Evolutionary conservation across 441 rosid species (phyloP), one percentile per base, ranked within the genome.

Genomic region (Hura crepitans): DNA sequence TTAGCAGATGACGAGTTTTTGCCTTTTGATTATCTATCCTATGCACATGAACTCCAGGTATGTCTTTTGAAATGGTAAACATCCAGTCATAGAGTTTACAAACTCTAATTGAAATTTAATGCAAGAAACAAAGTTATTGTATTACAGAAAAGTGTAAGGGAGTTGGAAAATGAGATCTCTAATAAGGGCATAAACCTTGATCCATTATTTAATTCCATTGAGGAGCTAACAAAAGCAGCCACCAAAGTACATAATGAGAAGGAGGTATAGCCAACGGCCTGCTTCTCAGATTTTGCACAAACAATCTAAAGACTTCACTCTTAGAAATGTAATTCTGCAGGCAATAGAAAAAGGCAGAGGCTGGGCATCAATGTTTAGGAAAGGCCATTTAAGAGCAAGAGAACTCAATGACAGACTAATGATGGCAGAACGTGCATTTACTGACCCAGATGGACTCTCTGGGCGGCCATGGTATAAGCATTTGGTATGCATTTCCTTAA

Each of bases 371-470:
- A 53, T 70, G 37, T 57, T 81, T 74, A 82, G 76, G 74, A 82
- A 57, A 31, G 75, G 82, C 55, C 66, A 65, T 7, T 31, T 69
- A 22, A 84, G 70, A 80, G 87, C 78, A 31, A 82, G 96, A 80
- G 91, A 85, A 77, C 75, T 93, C 25, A 87, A 93, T 50, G 98
- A 93, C 77, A 82, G 91, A 75, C 79, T 93, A 75, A 83, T 91
- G 96, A 86, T 90, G 92, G 85, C 90, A 17, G 97, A 90, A 72
- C 70, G 91, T 72, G 94, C 91, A 71, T 87, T 93, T 72, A 87
- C 96, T 37, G 91, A 93, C 63, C 58, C 65, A 66, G 89, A 93
- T 74, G 96, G 98, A 75, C 97, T 93, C 73, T 43, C 77, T 10
- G 85, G 77, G 37, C 80, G 86, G 70, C 45, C 86, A 67, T 93